Base-by-base conservation (phyloP, 2,329 filamentous ascomycete species). In the Trichoderma harzianum region DNA sequence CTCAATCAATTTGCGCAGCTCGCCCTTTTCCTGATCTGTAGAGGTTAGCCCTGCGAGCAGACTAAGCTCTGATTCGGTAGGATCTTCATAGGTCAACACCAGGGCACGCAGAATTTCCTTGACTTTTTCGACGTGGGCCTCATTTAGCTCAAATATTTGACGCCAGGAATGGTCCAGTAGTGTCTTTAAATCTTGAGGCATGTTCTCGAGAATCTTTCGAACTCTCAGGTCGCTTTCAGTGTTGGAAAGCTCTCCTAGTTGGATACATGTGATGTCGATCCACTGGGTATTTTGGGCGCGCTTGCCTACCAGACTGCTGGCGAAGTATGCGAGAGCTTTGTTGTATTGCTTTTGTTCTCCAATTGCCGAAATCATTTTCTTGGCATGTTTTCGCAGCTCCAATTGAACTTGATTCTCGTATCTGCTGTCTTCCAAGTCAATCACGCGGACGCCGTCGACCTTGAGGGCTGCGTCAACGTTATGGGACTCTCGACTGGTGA, bases 191-290 rank as follows among this genome's bases (percentile, higher is more conserved):
- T 83, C 81, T 67, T 84, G 81, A 0, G 83, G 83, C 57, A 82
- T 79, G 1, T 76, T 79, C 58, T 84, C 82, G 3, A 84, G 76
- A 8, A 82, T 74, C 10, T 78, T 78, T 8, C 83, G 80, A 36
- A 84, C 81, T 58, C 77, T 78, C 2, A 84, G 75, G 18, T 84
- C 82, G n/a, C 78, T 81, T 16, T 81, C 77, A 2, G 78, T 76
- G 8, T 79, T 77, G 2, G 82, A 79, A 4, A 84, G 76, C 21
- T 82, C 81, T n/a, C 80, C 76, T 1, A 84, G 79, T 26, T 83
- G 82, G 64, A 83, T 79, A 36, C 80, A 82, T 1, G 82, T 82
- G 3, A 84, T 83, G 30, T 84, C 82, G 32, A 84, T 83, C 83
- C 83, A 84, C 32, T 83, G 82, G 0, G 81, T 83, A 63, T 83